A percentile compares a stretch with the other conserved stretches of the same genome.
Conservation (phyloP, 495 filamentous ascomycete species). For the Talaromyces adpressus region DNA sequence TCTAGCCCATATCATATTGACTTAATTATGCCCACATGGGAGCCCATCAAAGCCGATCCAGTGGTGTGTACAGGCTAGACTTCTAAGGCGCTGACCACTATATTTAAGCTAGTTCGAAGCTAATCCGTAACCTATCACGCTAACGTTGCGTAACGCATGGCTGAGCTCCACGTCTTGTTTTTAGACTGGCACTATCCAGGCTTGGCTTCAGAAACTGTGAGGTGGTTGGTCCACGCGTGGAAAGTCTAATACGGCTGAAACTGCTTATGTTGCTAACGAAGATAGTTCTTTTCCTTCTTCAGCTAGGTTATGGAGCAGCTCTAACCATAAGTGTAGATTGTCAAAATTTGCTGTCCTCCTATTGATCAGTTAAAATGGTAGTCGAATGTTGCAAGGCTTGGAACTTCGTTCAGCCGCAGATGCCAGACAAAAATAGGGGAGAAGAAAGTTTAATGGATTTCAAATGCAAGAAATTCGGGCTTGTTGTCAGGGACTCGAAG, state of each 20-base stretch:
- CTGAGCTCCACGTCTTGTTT: not conserved
- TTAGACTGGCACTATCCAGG: not conserved
- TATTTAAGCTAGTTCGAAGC: not conserved
- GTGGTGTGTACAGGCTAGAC: not conserved
- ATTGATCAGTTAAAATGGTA: not conserved
- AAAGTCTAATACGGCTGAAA: not conserved
- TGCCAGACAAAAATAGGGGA: not conserved
- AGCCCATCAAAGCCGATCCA: not conserved
- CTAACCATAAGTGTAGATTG: not conserved
- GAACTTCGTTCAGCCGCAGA: not conserved
- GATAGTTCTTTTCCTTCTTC: not conserved
- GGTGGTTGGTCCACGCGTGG: not conserved
- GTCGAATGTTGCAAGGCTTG: not conserved
- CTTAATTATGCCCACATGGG: not conserved
- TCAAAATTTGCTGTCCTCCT: not conserved
- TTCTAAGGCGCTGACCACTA: not conserved
- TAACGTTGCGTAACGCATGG: not conserved
- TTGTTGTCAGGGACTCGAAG: too few species aligned
- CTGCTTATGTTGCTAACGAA: not conserved
- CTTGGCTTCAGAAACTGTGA: not conserved
- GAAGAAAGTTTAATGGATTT: not conserved
- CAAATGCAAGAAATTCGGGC: too few species aligned
- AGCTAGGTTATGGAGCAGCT: not conserved
- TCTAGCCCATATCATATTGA: not conserved
- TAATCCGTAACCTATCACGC: not conserved